These are phyloP conservation scores for Sanghuangporus baumii DNA, from an alignment of 1,284 basidiomycete genomes.

Conservation along the genomic window DNA sequence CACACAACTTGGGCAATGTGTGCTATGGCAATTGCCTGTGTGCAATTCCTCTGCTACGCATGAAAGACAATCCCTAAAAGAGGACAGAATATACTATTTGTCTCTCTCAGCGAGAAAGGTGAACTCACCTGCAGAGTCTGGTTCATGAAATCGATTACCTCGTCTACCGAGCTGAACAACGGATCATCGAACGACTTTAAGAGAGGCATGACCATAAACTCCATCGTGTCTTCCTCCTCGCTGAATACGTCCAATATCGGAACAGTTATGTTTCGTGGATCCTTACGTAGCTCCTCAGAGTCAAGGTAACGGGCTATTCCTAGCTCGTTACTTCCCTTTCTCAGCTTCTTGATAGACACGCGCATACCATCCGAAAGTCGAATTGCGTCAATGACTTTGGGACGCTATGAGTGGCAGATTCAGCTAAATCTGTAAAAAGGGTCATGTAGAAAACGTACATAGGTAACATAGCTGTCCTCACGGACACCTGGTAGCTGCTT, in stretches of 20 bases:
- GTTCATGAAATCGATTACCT: conserved; percentile 9
- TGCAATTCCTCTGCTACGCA: conserved; percentile 5
- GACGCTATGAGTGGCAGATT: neutral
- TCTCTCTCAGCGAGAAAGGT: neutral
- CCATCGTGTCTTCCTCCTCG: neutral
- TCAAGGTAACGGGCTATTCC: neutral
- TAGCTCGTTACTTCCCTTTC: neutral
- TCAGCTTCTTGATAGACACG: neutral
- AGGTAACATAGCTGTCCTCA: conserved; percentile 17
- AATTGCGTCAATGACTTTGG: neutral
- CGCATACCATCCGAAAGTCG: neutral
- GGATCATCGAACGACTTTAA: conserved; percentile 1
- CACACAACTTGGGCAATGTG: neutral
- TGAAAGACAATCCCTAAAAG: conserved; percentile 6
- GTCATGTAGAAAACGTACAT: neutral
- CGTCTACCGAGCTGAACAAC: neutral
- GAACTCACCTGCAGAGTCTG: conserved; percentile 7
- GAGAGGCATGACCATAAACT: conserved; percentile 11
- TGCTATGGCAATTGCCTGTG: neutral
- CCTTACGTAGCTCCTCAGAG: neutral
- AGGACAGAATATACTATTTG: neutral
- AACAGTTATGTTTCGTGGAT: conserved; percentile 8
- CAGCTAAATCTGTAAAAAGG: neutral
- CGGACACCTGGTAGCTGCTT: conserved; percentile 5
- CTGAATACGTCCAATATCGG: conserved; percentile 6